phyloP scores from a whole-genome alignment of 2,329 filamentous ascomycete genomes.

The Salinomyces thailandicus region DNA sequence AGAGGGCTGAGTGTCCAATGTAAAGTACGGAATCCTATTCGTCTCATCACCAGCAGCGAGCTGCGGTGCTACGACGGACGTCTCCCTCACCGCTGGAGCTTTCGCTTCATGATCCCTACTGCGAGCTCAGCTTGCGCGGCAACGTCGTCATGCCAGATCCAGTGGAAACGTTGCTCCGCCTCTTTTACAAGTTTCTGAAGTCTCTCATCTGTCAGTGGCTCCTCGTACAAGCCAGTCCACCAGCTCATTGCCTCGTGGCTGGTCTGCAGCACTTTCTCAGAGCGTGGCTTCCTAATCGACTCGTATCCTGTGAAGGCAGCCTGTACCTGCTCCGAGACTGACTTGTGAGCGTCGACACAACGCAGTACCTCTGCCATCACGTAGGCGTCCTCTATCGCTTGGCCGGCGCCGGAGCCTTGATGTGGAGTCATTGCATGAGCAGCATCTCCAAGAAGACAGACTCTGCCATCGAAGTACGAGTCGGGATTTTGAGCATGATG shows the following conservation, averaged over 20 bases:
- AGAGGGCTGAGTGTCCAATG: too few species aligned
- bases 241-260: constrained; percentile 10
- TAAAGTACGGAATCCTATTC: too few species aligned
- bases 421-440: constrained; percentile 56
- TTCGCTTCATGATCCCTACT: constrained; percentile 1
- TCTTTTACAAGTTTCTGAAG: constrained; percentile 11
- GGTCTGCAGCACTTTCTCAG: constrained; percentile 9
- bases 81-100: too few species aligned
- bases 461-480: constrained; percentile 31
- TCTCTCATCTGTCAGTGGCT: constrained; percentile 10
- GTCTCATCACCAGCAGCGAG: too few species aligned
- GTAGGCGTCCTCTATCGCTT: constrained; percentile 47
- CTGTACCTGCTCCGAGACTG: constrained; percentile 4
- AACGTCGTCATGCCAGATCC: constrained; percentile 19
- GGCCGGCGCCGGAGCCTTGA: constrained; percentile 49
- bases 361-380: constrained; percentile 21
- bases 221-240: constrained; percentile 11
- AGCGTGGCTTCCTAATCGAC: constrained; percentile 11
- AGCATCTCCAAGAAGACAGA: constrained; percentile 55
- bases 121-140: constrained; percentile 3
- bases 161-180: constrained; percentile 11
- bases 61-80: too few species aligned
- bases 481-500: constrained; percentile 28
- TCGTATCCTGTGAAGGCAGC: constrained; percentile 15
- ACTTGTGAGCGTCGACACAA: not conserved